Percentiles rank a stretch among this genome's conserved stretches.
Evolutionary conservation across 2,329 filamentous ascomycete genomes (phyloP).

Genomic region (Zymoseptoria crescenta): DNA sequence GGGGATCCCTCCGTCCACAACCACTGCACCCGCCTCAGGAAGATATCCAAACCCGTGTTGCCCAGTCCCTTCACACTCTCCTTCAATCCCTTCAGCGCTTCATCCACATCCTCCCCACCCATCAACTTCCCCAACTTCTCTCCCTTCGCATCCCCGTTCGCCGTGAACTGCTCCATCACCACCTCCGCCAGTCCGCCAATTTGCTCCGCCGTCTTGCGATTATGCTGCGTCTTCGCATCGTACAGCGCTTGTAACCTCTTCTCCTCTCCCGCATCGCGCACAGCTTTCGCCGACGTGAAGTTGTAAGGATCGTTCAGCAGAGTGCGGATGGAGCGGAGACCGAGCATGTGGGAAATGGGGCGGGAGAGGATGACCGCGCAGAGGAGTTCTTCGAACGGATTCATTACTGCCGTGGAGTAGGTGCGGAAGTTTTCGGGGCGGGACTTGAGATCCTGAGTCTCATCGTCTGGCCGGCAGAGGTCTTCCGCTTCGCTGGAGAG

Average conservation of each 20-base stretch:
- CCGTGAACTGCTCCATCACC: slow-evolving; percentile 27
- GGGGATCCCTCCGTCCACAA: slow-evolving; percentile 33
- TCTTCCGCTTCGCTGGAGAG: slow-evolving; percentile 26
- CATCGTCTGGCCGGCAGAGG: slow-evolving; percentile 29
- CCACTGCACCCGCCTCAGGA: slow-evolving; percentile 36
- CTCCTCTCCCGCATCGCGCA: slow-evolving; percentile 32
- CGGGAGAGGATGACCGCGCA: slow-evolving; percentile 38
- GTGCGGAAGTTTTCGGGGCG: slow-evolving; percentile 23
- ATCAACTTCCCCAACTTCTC: slow-evolving; percentile 27
- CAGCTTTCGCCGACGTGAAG: slow-evolving; percentile 28
- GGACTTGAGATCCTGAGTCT: slow-evolving; percentile 23
- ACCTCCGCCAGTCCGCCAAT: slow-evolving; percentile 30
- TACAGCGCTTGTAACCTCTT: slow-evolving; percentile 34
- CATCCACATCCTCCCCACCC: slow-evolving; percentile 24
- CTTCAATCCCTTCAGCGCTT: slow-evolving; percentile 27
- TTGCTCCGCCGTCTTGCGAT: slow-evolving; percentile 39
- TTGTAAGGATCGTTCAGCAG: slow-evolving; percentile 39
- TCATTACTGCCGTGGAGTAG: slow-evolving; percentile 28
- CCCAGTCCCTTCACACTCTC: slow-evolving; percentile 36
- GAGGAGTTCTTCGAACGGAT: slow-evolving; percentile 40
- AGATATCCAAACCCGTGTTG: slow-evolving; percentile 36
- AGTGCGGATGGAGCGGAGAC: slow-evolving; percentile 38
- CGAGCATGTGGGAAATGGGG: slow-evolving; percentile 38
- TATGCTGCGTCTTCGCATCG: slow-evolving; percentile 39
- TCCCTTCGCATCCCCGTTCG: slow-evolving; percentile 27